phyloP scores from a whole-genome alignment of 2,329 filamentous ascomycete genomes.

The Colletotrichum agaves region DNA sequence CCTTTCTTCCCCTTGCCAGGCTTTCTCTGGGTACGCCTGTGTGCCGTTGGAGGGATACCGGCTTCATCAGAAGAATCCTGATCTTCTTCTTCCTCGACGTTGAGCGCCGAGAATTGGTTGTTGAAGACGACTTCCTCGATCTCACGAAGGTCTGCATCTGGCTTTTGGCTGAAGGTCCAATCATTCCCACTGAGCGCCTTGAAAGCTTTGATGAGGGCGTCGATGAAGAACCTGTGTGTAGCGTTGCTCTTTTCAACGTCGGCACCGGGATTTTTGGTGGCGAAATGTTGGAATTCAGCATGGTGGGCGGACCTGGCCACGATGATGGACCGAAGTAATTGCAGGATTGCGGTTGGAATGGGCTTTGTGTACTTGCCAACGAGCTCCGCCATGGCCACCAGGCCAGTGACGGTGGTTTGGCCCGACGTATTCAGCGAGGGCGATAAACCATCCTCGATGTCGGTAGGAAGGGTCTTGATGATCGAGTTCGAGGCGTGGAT shows the following conservation, averaged over 20 bases:
- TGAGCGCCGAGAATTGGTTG: not conserved
- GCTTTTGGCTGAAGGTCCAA: constrained; percentile 33
- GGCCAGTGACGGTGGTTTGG: constrained; percentile 47
- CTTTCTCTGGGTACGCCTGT: constrained; percentile 37
- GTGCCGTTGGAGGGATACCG: not conserved
- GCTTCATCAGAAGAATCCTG: not conserved
- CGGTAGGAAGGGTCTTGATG: constrained; percentile 41
- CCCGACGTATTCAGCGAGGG: constrained; percentile 50
- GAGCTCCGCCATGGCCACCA: constrained; percentile 52
- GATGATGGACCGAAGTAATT: constrained; percentile 52
- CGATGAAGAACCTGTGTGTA: constrained; percentile 55
- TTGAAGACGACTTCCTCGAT: not conserved
- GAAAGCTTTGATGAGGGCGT: constrained; percentile 51
- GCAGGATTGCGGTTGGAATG: constrained; percentile 48
- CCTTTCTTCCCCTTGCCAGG: constrained; percentile 15
- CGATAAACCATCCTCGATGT: constrained; percentile 9
- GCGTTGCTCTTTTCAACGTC: constrained; percentile 52
- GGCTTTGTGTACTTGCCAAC: constrained; percentile 49
- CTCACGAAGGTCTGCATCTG: not conserved
- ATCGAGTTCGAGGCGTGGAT: constrained; percentile 51
- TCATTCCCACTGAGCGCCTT: constrained; percentile 47
- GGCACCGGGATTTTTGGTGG: constrained; percentile 46
- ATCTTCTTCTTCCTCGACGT: not conserved
- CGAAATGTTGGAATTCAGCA: constrained; percentile 47
- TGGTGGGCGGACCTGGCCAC: constrained; percentile 45